Percentiles rank a stretch among this genome's conserved stretches.
These are phyloP conservation scores for Rhizophagus clarus DNA, from an alignment of 192 early-diverging fungal species.

Conservation along the genomic window DNA sequence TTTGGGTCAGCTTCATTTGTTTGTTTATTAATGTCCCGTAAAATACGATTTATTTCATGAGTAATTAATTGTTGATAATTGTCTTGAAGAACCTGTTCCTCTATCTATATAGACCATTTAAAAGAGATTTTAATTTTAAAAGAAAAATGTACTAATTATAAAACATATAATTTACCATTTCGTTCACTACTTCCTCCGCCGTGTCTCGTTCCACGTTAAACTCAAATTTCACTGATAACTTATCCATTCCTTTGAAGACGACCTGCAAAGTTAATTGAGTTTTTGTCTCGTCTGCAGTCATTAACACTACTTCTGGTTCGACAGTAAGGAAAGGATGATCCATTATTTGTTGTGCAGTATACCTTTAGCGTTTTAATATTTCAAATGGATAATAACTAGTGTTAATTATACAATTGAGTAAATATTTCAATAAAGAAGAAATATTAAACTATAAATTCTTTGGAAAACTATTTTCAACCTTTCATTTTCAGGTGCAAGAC, in stretches of 20 bases:
- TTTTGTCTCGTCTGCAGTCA: conserved; percentile 60
- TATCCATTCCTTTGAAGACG: conserved; percentile 76
- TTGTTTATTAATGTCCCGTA: conserved; percentile 69
- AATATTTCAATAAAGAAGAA: not conserved
- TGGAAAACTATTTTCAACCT: conserved; percentile 38
- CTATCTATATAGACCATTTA: conserved; percentile 58
- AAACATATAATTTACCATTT: conserved; percentile 59
- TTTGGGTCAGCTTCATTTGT: conserved; percentile 59
- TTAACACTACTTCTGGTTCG: conserved; percentile 74
- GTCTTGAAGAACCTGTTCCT: conserved; percentile 74
- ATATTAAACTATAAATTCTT: not conserved
- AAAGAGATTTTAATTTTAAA: not conserved
- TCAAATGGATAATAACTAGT: conserved; percentile 9
- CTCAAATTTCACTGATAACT: conserved; percentile 81
- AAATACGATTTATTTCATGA: conserved; percentile 79
- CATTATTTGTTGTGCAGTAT: conserved; percentile 70
- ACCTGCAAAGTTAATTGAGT: conserved; percentile 73
- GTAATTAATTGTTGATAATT: conserved; percentile 79
- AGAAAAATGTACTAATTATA: conserved; percentile 1
- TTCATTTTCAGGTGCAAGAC: conserved; percentile 66
- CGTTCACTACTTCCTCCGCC: conserved; percentile 76
- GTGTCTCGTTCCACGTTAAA: conserved; percentile 82
- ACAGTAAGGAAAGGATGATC: conserved; percentile 75
- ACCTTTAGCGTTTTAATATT: conserved; percentile 37
- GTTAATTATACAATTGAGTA: conserved; percentile 21